A percentile compares a stretch with the other conserved stretches of the same genome.
These are phyloP conservation scores for Beta corolliflora DNA, from an alignment of 179 eudicot species.

Conservation along the genomic window DNA sequence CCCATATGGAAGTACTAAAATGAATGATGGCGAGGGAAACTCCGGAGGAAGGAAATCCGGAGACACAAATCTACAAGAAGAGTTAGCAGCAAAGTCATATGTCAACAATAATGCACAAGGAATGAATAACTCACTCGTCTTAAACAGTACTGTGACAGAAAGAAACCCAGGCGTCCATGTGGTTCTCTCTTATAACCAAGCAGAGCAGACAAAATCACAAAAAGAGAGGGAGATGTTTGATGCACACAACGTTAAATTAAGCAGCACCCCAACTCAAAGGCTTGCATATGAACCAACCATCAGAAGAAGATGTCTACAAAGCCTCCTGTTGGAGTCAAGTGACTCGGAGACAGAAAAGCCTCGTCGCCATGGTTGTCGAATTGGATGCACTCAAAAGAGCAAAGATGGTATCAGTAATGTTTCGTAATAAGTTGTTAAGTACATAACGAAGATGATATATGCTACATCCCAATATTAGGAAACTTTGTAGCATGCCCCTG, in stretches of 20 bases:
- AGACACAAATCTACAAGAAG: no score
- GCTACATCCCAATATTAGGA: slow-evolving; percentile 13
- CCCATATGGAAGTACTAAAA: no score
- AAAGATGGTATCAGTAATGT: slow-evolving; percentile 38
- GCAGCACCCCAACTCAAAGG: slow-evolving; percentile 44
- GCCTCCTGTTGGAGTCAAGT: slow-evolving; percentile 68
- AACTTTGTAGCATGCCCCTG: slow-evolving; percentile 13
- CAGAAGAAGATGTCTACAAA: slow-evolving; percentile 68
- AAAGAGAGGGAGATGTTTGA: slow-evolving; percentile 27
- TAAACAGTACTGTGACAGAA: slow-evolving; percentile 51
- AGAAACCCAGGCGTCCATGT: slow-evolving; percentile 69
- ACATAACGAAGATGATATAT: not conserved
- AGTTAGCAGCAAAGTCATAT: no score
- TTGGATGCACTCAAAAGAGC: slow-evolving; percentile 37
- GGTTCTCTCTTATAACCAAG: slow-evolving; percentile 24
- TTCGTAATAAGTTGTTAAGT: slow-evolving; percentile 26
- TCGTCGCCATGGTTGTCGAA: slow-evolving; percentile 66
- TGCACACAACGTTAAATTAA: slow-evolving; percentile 43
- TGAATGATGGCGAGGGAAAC: no score
- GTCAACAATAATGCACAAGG: no score
- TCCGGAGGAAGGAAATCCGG: no score
- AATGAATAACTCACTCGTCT: slow-evolving; percentile 74
- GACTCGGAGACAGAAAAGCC: slow-evolving; percentile 67
- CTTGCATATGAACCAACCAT: slow-evolving; percentile 57
- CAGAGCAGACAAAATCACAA: slow-evolving; percentile 29